Conservation (phyloP, 176 grass and related monocot species). For the Hyparrhenia diplandra region DNA sequence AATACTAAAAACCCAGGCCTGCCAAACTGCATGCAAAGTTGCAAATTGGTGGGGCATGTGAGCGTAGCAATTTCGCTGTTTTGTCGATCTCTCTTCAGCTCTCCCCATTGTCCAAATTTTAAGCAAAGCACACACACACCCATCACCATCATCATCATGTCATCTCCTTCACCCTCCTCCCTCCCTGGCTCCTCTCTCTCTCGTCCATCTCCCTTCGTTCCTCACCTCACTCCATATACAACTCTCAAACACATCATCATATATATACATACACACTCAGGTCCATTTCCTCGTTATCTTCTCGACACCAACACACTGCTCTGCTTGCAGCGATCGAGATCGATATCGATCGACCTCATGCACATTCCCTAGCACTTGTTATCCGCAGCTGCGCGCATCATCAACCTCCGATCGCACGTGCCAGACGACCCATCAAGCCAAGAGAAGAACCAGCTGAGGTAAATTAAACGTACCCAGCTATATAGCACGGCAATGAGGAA, state of each 20-base stretch:
- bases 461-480: too few species aligned
- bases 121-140: conserved; percentile 77
- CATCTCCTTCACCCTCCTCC: conserved; percentile 43
- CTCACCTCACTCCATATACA: conserved; percentile 16
- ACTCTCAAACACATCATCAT: conserved; percentile 5
- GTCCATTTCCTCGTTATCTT: conserved; percentile 17
- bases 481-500: conserved; percentile 62
- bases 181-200: too few species aligned
- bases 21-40: too few species aligned
- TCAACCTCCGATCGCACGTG: not conserved
- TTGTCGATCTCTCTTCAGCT: conserved; percentile 8
- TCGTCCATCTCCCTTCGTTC: not conserved
- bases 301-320: conserved; percentile 5
- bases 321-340: not conserved
- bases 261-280: conserved; percentile 35
- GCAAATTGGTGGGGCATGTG: not conserved
- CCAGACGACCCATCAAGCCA: not conserved
- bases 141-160: conserved; percentile 83
- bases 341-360: conserved; percentile 21
- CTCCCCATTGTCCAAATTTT: conserved; percentile 61
- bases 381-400: not conserved
- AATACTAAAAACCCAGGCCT: not conserved
- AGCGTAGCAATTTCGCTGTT: conserved; percentile 30
- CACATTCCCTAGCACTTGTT: conserved; percentile 9
- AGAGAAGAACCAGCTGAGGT: too few species aligned